Evolutionary conservation across 176 grass and related monocot genomes (phyloP).

Genomic region (Cymbopogon citratus): DNA sequence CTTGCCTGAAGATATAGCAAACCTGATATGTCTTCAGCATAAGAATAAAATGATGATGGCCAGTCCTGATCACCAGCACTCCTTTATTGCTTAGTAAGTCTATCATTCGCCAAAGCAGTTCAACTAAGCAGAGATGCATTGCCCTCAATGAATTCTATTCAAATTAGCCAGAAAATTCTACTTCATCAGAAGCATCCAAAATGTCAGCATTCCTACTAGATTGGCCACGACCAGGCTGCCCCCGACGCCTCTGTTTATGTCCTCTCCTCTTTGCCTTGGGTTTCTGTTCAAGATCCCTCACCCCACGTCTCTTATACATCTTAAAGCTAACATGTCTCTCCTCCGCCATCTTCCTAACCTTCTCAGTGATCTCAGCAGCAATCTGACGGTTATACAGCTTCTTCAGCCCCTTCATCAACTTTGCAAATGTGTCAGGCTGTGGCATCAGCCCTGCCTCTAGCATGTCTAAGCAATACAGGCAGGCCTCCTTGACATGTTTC

Average conservation of each 20-base stretch:
- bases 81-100: slow-evolving; percentile 15
- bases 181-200: slow-evolving; percentile 31
- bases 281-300: slow-evolving; percentile 69
- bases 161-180: slow-evolving; percentile 23
- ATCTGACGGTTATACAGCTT: slow-evolving; percentile 86
- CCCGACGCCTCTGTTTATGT: slow-evolving; percentile 15
- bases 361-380: slow-evolving; percentile 85
- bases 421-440: slow-evolving; percentile 79
- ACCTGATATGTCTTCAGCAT: background rate
- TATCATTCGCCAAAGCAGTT: background rate
- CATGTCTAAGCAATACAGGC: slow-evolving; percentile 87
- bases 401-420: slow-evolving; percentile 84
- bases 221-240: background rate
- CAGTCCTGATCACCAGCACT: background rate
- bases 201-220: background rate
- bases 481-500: slow-evolving; percentile 83
- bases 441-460: slow-evolving; percentile 86
- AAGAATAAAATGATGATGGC: background rate
- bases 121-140: slow-evolving; percentile 1
- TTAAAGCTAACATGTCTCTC: slow-evolving; percentile 92
- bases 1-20: slow-evolving; percentile 10
- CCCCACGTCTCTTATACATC: slow-evolving; percentile 92
- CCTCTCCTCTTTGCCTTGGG: slow-evolving; percentile 52
- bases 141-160: background rate
- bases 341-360: slow-evolving; percentile 78